These are phyloP conservation scores for Suillus discolor DNA, from an alignment of 768 basidiomycete species.

Conservation along the genomic window DNA sequence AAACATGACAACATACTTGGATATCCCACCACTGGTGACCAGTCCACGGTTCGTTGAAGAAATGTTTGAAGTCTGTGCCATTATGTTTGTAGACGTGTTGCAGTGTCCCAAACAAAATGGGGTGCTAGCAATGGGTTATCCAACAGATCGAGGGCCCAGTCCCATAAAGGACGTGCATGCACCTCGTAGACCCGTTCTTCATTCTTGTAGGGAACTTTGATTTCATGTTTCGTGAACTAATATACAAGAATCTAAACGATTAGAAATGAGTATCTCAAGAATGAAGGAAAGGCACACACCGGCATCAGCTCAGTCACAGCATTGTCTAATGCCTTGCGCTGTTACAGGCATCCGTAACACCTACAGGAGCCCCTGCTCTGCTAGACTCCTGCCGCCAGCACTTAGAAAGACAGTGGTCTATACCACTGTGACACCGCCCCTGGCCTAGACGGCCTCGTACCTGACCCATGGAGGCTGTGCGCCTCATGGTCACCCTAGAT, in stretches of 20 bases:
- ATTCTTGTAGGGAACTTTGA: constrained; percentile 10
- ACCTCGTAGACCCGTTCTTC: constrained; percentile 2
- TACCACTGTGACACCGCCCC: no score
- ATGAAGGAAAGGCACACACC: not conserved
- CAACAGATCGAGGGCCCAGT: constrained; percentile 14
- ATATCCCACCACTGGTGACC: constrained; percentile 38
- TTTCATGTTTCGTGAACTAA: constrained; percentile 6
- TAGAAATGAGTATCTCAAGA: not conserved
- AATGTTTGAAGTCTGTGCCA: constrained; percentile 25
- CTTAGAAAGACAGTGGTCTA: no score
- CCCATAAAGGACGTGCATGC: constrained; percentile 4
- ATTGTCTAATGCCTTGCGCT: constrained; percentile 9
- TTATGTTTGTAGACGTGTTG: constrained; percentile 29
- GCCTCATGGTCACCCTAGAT: no score
- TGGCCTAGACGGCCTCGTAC: no score
- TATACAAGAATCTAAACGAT: not conserved
- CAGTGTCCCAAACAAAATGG: constrained; percentile 37
- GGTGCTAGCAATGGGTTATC: constrained; percentile 8
- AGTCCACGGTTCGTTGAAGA: constrained; percentile 40
- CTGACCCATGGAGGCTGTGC: no score
- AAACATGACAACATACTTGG: constrained; percentile 29
- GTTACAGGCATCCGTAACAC: no score
- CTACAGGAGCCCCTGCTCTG: no score
- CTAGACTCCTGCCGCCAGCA: no score
- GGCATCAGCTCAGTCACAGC: constrained; percentile 7